phyloP scores from a whole-genome alignment of 345 rosid species.

The Syzygium aromaticum region DNA sequence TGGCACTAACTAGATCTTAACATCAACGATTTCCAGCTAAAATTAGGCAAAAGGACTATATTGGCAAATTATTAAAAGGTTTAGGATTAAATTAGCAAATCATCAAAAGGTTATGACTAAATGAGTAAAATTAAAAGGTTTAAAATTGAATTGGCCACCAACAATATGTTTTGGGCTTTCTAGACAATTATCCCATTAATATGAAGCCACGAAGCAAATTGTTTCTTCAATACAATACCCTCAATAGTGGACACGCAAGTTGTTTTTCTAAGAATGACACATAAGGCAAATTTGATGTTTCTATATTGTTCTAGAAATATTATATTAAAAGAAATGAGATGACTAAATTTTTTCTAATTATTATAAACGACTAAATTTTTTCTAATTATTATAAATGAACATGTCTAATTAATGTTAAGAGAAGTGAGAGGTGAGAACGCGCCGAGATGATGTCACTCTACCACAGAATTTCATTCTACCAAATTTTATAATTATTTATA shows the following conservation, averaged over 20 bases:
- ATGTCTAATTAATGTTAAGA: not conserved
- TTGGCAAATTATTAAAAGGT: not conserved
- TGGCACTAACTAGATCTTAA: accelerated
- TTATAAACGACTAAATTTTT: too few relatives aligned
- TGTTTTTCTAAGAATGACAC: not conserved
- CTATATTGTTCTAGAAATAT: not conserved
- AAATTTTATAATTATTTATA: not conserved
- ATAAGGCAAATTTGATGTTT: not conserved
- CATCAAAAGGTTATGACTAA: not conserved
- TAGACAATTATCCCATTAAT: not conserved
- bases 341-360: not conserved
- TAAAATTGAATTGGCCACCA: not conserved
- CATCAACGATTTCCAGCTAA: not conserved
- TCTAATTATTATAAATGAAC: not conserved
- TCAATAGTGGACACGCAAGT: not conserved
- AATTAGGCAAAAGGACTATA: not conserved
- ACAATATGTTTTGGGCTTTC: not conserved
- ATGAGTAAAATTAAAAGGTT: not conserved
- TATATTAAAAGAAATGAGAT: not conserved
- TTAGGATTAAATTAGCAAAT: not conserved
- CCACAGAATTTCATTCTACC: not conserved
- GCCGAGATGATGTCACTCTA: not conserved
- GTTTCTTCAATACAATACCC: not conserved
- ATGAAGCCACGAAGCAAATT: not conserved
- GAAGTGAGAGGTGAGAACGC: not conserved